Base-by-base conservation (phyloP, 2,329 filamentous ascomycete genomes). In the Ophiostoma novo-ulmi region DNA sequence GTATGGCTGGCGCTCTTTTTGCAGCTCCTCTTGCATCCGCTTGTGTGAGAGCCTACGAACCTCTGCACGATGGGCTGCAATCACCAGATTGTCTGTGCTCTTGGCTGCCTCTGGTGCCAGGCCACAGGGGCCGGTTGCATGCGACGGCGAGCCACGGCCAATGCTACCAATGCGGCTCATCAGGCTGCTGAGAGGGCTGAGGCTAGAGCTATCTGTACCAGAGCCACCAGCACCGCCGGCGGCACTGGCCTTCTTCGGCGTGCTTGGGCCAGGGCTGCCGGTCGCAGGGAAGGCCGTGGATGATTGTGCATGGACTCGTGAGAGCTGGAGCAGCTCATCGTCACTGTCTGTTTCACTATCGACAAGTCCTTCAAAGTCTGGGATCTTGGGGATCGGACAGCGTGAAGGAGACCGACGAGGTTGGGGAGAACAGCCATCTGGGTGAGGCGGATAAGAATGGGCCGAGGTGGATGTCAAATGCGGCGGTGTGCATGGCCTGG, bases 1-100 rank as follows among this genome's bases (percentile, higher is more conserved):
- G 7, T 67, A 69, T 4, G 75, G 22, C 14, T 26, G 41, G 48
- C 80, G 78, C 52, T 86, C 85, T 55, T 77, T 82, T 65, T 83
- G 81, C 3, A 88, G 79, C 74, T 88, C 86, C 63, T 87, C 82
- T 72, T 85, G 84, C n/a, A 88, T 88, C 72, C 85, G 81, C 74
- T 83, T 84, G 67, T 84, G 83, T 77, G 85, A 83, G 10, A 88
- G 78, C 26, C 85, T 81, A 74, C 82, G 85, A 70, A 88, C 77
- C 74, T 88, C 86, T 38, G 85, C 85, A 73, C 85, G 81, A 38
- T 85, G 81, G 69, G 85, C 83, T 63, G 86, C 75, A 73, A 55
- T 69, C 0, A 31, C 64, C 22, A 86, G 84, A 72, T 86, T 85
- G 35, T 85, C 80, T 66, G 82, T 85, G 67, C 80, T 81, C 14